These are phyloP conservation scores for Colletotrichum somersetense DNA, from an alignment of 2,329 filamentous ascomycete genomes.

Conservation along the genomic window DNA sequence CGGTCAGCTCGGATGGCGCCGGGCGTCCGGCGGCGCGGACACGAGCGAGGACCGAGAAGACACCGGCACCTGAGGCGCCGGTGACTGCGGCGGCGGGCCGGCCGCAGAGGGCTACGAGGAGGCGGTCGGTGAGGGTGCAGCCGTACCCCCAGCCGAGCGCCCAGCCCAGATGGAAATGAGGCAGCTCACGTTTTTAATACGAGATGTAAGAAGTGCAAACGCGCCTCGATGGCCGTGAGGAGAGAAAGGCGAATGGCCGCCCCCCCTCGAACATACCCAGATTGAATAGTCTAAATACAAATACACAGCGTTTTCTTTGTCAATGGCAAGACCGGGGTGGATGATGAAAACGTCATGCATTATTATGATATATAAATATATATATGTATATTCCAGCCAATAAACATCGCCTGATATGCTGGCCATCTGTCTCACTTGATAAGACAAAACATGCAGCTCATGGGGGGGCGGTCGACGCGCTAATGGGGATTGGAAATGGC, in stretches of 20 bases:
- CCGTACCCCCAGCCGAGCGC: constrained; percentile 27
- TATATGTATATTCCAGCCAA: not conserved
- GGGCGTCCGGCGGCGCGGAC: constrained; percentile 2
- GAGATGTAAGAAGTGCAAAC: not conserved
- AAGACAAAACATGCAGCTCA: too few species aligned
- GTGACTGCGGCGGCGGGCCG: constrained; percentile 9
- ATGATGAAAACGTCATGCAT: not conserved
- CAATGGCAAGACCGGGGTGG: not conserved
- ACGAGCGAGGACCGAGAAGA: constrained; percentile 4
- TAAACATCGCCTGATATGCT: not conserved
- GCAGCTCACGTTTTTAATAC: not conserved
- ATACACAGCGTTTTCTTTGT: constrained; percentile 12
- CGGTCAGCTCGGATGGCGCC: constrained; percentile 10
- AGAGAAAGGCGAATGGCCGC: not conserved
- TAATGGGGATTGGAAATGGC: constrained; percentile 4
- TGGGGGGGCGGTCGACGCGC: not conserved
- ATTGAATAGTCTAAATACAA: constrained; percentile 15
- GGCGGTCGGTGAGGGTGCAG: constrained; percentile 23
- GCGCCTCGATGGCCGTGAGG: not conserved
- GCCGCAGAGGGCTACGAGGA: constrained; percentile 29
- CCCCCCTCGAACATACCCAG: not conserved
- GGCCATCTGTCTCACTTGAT: not conserved
- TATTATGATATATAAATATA: not conserved
- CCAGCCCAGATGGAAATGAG: constrained; percentile 34
- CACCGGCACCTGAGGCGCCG: not conserved